Base-by-base conservation (phyloP, 2,329 filamentous ascomycete genomes). In the Geosmithia morbida region DNA sequence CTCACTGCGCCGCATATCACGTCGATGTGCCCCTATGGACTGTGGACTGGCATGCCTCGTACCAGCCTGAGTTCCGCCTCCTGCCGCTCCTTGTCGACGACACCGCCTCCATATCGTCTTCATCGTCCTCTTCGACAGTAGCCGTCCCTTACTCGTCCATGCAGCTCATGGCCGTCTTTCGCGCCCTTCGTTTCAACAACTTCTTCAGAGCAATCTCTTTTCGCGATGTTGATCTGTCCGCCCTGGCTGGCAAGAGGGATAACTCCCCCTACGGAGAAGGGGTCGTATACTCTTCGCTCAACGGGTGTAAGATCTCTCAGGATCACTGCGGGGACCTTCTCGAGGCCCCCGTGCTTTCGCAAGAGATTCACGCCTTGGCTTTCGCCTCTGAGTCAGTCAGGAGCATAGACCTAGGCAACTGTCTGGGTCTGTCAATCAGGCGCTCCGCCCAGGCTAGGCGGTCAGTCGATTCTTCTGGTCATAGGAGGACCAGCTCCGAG, bases 141-240 rank as follows among this genome's bases (percentile, higher is more conserved):
- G 61, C 61, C 2, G 52, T 56, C 2, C 55, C 54, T 5, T 78
- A 79, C 54, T 66, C 66, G 3, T 59, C 68, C 3, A 57, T 73
- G 39, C 75, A 79, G 55, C 61, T 79, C 2, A 58, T 79, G n/a
- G 75, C 75, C 10, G 68, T 77, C 1, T 68, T 78, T 52, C 68
- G 74, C 4, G 72, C 75, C 2, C 58, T 78, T 49, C 66, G 75
- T 10, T 79, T 75, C 55, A 79, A 79, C 47, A 75, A 74, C 51
- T 78, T 72, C 53, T 78, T 79, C 59, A 74, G 71, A 49, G 71
- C 73, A 1, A 57, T 79, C n/a, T 77, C 72, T 2, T 75, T 79
- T 51, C 59, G 63, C 10, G 66, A 72, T 46, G 65, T 78, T 14
- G 70, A 77, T 51, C 61, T 79, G 18, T 67, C 66, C 1, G 54